phyloP scores from a whole-genome alignment of 352 stramenopile species.

The Pseudoperonospora humuli region DNA sequence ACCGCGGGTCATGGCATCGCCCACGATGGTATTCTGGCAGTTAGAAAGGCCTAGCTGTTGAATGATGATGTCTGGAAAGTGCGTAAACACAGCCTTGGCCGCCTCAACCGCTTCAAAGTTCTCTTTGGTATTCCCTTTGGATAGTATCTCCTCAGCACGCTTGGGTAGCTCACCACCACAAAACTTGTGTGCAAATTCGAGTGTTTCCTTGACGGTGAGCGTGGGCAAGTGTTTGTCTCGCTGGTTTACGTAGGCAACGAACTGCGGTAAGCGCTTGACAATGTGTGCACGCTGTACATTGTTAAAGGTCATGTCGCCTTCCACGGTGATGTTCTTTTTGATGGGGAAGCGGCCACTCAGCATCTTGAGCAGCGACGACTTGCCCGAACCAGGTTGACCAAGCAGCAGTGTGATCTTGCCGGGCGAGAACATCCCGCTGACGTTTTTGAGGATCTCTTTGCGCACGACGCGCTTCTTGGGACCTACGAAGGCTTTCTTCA shows the following conservation, averaged over 20 bases:
- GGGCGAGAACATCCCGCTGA: conserved; percentile 25
- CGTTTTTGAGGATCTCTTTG: conserved; percentile 32
- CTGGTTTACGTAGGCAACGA: conserved; percentile 42
- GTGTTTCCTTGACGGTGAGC: conserved; percentile 45
- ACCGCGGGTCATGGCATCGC: conserved; percentile 41
- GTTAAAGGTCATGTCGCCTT: conserved; percentile 35
- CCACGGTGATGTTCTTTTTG: conserved; percentile 29
- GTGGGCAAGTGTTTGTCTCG: conserved; percentile 40
- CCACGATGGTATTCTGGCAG: conserved; percentile 54
- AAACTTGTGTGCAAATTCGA: conserved; percentile 37
- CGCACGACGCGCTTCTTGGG: conserved; percentile 22
- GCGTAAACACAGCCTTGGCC: conserved; percentile 1
- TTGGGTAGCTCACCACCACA: conserved; percentile 21
- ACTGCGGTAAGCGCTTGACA: conserved; percentile 28
- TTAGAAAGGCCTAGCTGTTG: conserved; percentile 21
- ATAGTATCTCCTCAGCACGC: conserved; percentile 6
- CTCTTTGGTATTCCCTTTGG: conserved; percentile 3
- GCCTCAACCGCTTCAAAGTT: conserved; percentile 8
- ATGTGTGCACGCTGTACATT: conserved; percentile 22
- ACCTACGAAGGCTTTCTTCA: conserved; percentile 22
- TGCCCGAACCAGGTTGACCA: conserved; percentile 27
- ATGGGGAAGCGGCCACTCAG: conserved; percentile 31
- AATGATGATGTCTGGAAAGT: conserved; percentile 14
- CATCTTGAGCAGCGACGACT: conserved; percentile 38
- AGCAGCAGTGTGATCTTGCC: conserved; percentile 34